phyloP scores from a whole-genome alignment of 768 basidiomycete species.

The Trametes elegans region DNA sequence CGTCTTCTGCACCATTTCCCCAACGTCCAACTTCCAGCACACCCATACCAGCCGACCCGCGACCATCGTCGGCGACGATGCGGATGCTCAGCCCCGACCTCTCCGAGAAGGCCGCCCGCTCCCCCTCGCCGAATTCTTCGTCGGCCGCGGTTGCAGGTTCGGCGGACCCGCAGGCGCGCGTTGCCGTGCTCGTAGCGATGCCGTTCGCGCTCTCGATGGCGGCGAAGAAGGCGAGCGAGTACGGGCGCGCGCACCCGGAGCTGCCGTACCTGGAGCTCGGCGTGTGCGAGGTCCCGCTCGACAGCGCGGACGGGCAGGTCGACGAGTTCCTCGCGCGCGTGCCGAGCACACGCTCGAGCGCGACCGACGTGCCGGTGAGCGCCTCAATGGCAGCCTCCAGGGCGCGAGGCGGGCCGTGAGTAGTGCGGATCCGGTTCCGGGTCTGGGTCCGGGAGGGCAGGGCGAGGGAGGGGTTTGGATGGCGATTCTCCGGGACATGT shows the following conservation, averaged over 20 bases:
- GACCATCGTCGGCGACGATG: conserved; percentile 1
- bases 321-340: not conserved
- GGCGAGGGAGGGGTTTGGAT: too few relatives aligned
- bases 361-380: too few relatives aligned
- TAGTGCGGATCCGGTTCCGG: too few relatives aligned
- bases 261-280: conserved; percentile 28
- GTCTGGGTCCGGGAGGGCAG: too few relatives aligned
- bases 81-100: not conserved
- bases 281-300: conserved; percentile 20
- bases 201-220: conserved; percentile 17
- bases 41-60: not conserved
- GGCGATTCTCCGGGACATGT: too few relatives aligned
- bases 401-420: too few relatives aligned
- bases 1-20: not conserved
- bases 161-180: conserved; percentile 6
- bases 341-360: not conserved
- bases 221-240: conserved; percentile 2
- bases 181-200: conserved; percentile 27
- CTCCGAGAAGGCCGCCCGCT: not conserved
- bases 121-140: not conserved
- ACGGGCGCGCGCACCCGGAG: conserved; percentile 10
- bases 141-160: not conserved
- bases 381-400: too few relatives aligned
- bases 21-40: not conserved
- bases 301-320: not conserved